Base-by-base conservation (phyloP, 176 grass and related monocot species). In the Alopecurus myosuroides region DNA sequence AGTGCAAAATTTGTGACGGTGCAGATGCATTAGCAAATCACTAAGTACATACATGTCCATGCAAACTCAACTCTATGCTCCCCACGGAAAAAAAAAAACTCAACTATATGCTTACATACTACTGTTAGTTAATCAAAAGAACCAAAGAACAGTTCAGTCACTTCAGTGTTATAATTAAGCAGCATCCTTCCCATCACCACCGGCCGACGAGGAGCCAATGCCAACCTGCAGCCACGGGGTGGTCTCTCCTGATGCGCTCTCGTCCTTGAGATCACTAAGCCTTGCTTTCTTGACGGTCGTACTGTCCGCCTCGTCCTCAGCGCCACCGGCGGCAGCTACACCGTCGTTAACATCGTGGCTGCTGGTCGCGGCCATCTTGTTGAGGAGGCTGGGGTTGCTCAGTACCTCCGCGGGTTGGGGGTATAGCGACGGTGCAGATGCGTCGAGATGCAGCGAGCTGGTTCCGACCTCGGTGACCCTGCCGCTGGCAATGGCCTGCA, bases 211-310 rank as follows among this genome's bases (percentile, higher is more conserved):
- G 36, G 95, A 90, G 15, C 88, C 90, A 65, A 98, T 88, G 31
- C 92, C 95, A 13, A 98, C 92, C 85, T 91, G 92, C 68, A 98
- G 81, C 92, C 95, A 98, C 3, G 89, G 82, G 19, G 91, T 70
- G 1, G 82, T 81, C 35, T 89, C 92, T 39, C 79, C 78, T 0
- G 84, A 85, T 81, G 93, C 86, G 83, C 74, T 91, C 48, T 93
- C 81, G 50, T 93, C 92, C 63, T 89, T 93, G 57, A 92, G 92
- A 17, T 93, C 92, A 13, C 87, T 90, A 36, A 93, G 82, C 88
- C 72, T 84, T 7, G 89, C 85, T 45, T 80, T 85, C 72, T 91
- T 93, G 17, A 79, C 58, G 15, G 65, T 82, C 28, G 56, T 91
- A 67, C 92, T 98, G 34, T 98, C 92, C 14, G 78, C 89, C 85